Percentiles rank a stretch among this genome's conserved stretches.
Evolutionary conservation across 2,329 filamentous ascomycete genomes (phyloP).

Genomic region (Fusarium sp.): DNA sequence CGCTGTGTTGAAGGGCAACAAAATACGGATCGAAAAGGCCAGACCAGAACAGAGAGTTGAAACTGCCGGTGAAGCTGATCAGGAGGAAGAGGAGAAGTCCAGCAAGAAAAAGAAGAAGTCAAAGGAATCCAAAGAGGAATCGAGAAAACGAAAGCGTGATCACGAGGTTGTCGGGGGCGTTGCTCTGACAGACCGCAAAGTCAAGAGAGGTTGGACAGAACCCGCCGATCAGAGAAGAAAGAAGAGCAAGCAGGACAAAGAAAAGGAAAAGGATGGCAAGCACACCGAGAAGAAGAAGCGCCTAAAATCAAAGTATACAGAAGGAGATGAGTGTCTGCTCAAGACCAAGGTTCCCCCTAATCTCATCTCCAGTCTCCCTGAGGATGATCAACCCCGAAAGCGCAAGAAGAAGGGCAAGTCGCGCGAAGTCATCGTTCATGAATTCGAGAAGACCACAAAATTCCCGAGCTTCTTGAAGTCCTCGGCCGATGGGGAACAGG

Average conservation of each 20-base stretch:
- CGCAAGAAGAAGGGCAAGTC: conserved; percentile 64
- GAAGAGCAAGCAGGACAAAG: conserved; percentile 58
- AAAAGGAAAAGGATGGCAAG: conserved; percentile 57
- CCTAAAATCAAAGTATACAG: conserved; percentile 80
- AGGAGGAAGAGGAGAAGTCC: conserved; percentile 40
- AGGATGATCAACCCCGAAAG: conserved; percentile 59
- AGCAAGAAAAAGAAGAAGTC: conserved; percentile 48
- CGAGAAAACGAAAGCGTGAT: conserved; percentile 62
- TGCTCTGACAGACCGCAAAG: conserved; percentile 77
- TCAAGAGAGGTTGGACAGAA: conserved; percentile 92
- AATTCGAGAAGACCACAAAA: conserved; percentile 87
- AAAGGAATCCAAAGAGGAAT: conserved; percentile 50
- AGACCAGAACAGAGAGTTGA: conserved; percentile 61
- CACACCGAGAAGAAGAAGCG: conserved; percentile 67
- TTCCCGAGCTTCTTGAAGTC: conserved; percentile 83
- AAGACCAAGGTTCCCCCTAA: conserved; percentile 75
- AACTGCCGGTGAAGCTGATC: conserved; percentile 47
- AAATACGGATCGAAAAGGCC: conserved; percentile 86
- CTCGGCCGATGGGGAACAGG: conserved; percentile 35
- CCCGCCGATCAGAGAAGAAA: conserved; percentile 60
- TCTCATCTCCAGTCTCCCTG: conserved; percentile 53
- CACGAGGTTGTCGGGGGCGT: conserved; percentile 69
- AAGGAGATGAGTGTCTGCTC: conserved; percentile 83
- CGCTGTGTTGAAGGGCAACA: conserved; percentile 81
- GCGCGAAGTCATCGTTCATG: conserved; percentile 77